These are phyloP conservation scores for Suaeda aralocaspica DNA, from an alignment of 148 eudicot genomes.

Conservation along the genomic window DNA sequence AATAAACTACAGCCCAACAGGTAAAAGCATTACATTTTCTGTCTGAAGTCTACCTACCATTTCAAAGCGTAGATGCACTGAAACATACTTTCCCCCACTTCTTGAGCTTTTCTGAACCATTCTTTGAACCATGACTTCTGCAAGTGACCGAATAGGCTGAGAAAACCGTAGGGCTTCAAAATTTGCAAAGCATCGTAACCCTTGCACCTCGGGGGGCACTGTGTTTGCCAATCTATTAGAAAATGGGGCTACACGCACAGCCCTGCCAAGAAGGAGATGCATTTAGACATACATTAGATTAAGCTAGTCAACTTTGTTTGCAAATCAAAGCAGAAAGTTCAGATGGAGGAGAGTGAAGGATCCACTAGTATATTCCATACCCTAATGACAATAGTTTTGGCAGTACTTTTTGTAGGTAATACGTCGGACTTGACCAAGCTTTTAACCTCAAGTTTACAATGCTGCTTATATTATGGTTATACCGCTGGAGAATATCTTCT, in stretches of 20 bases:
- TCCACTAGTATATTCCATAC: conserved; percentile 36
- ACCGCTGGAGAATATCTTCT: conserved; percentile 63
- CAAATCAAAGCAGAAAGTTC: neutral
- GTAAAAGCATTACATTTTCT: conserved; percentile 8
- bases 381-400: conserved; percentile 70
- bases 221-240: conserved; percentile 93
- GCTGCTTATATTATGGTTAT: conserved; percentile 86
- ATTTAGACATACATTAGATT: neutral
- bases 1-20: neutral
- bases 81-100: conserved; percentile 76
- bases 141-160: conserved; percentile 77
- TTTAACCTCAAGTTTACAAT: conserved; percentile 89
- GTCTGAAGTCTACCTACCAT: conserved; percentile 42
- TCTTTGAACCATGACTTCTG: conserved; percentile 78
- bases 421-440: conserved; percentile 91
- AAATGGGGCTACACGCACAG: conserved; percentile 97
- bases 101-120: conserved; percentile 69
- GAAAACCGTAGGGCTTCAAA: conserved; percentile 93
- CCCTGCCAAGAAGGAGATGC: conserved; percentile 40
- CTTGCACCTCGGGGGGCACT: conserved; percentile 80
- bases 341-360: neutral
- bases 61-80: conserved; percentile 97
- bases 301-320: neutral
- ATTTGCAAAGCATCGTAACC: conserved; percentile 83
- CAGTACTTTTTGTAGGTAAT: conserved; percentile 80